Percentiles rank a stretch among this genome's conserved stretches.
Conservation (phyloP, 441 rosid species). For the Syzygium syzygioides region DNA sequence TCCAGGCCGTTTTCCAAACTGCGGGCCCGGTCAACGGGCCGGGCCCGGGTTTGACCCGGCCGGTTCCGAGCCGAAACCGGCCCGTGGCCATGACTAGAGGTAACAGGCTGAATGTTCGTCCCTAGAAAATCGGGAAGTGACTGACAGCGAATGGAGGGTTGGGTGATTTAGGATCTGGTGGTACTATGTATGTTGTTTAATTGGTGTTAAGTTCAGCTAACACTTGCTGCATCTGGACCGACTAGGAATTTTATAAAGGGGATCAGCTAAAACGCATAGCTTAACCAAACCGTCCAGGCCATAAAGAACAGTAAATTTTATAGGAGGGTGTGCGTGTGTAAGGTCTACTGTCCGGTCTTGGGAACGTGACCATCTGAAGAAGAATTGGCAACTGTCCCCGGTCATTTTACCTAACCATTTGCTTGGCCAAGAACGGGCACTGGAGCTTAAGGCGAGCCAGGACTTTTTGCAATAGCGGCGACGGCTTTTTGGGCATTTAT, state of each 20-base stretch:
- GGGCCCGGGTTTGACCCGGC: no score
- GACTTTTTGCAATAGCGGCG: background rate
- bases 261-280: background rate
- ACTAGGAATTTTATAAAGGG: background rate
- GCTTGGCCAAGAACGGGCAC: background rate
- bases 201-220: background rate
- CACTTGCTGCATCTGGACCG: background rate
- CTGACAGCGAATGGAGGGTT: background rate
- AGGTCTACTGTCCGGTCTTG: background rate
- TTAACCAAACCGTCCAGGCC: background rate
- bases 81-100: no score
- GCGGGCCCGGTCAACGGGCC: no score
- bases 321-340: background rate
- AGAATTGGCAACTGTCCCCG: background rate
- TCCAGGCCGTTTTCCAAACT: no score
- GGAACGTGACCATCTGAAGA: background rate
- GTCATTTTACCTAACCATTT: background rate
- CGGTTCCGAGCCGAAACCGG: no score
- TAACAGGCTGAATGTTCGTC: background rate
- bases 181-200: background rate
- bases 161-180: background rate
- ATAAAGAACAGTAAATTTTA: background rate
- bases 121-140: background rate
- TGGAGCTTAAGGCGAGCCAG: background rate
- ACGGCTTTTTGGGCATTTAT: background rate